A percentile compares a stretch with the other conserved stretches of the same genome.
Conservation (phyloP, 768 basidiomycete genomes). For the Leucocoprinus birnbaumii region DNA sequence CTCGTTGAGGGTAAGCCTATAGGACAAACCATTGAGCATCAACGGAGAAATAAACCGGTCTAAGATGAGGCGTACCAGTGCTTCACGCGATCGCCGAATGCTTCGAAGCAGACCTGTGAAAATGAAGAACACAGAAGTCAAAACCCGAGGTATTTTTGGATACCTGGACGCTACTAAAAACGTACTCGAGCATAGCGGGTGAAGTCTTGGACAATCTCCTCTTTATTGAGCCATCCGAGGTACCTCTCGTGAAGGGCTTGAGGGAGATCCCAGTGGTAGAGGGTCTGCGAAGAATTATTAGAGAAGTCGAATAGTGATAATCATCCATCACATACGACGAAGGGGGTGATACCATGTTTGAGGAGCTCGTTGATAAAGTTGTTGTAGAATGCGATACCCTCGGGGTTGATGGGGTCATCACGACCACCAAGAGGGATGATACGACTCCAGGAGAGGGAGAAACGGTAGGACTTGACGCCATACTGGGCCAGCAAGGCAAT, state of each 20-base stretch:
- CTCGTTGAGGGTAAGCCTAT: constrained; percentile 74
- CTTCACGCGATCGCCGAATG: constrained; percentile 75
- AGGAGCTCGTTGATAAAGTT: constrained; percentile 68
- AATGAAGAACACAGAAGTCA: constrained; percentile 10
- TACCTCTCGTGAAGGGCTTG: constrained; percentile 72
- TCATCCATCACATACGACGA: constrained; percentile 45
- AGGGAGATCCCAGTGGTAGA: constrained; percentile 82
- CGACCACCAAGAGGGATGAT: constrained; percentile 74
- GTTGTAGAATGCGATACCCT: constrained; percentile 69
- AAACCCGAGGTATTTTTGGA: constrained; percentile 12
- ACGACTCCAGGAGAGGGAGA: constrained; percentile 75
- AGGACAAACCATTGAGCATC: constrained; percentile 13
- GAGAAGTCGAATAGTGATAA: not conserved
- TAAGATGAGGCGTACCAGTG: constrained; percentile 47
- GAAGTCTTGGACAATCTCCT: constrained; percentile 67
- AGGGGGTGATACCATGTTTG: constrained; percentile 60
- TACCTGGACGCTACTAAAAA: constrained; percentile 12
- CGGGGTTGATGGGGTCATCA: constrained; percentile 68
- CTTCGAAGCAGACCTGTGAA: constrained; percentile 63
- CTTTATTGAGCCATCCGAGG: constrained; percentile 72
- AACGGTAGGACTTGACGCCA: constrained; percentile 71
- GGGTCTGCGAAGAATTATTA: constrained; percentile 38
- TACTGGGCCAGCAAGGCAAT: constrained; percentile 58
- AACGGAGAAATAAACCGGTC: constrained; percentile 17
- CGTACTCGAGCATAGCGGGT: constrained; percentile 53